phyloP scores from a whole-genome alignment of 106 monocot species.

The Triglochin maritima region DNA sequence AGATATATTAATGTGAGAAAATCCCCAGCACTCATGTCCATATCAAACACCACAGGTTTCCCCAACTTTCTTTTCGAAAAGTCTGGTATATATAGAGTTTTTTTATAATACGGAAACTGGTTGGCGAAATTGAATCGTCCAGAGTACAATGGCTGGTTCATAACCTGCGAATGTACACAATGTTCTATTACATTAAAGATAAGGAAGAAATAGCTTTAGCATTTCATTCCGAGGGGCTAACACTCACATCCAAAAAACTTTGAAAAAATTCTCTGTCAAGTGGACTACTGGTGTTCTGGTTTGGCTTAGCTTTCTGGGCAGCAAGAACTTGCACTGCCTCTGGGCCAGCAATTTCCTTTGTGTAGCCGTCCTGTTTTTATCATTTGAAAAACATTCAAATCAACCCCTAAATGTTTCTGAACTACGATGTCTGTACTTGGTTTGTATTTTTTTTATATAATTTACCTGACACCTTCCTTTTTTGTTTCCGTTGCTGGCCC shows the following conservation, averaged over 20 bases:
- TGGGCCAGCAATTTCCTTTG: constrained; percentile 46
- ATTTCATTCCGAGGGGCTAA: background rate
- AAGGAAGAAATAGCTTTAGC: no score
- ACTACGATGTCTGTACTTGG: background rate
- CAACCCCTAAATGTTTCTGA: background rate
- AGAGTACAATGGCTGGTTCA: constrained; percentile 50
- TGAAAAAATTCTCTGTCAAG: constrained; percentile 41
- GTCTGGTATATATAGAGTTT: constrained; percentile 46
- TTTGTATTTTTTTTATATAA: background rate
- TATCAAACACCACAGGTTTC: constrained; percentile 68
- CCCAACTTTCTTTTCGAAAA: constrained; percentile 33
- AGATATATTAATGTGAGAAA: constrained; percentile 75
- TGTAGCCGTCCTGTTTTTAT: constrained; percentile 70
- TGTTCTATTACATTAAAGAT: no score
- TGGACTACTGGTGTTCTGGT: constrained; percentile 30
- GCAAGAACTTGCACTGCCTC: constrained; percentile 54
- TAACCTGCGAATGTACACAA: constrained; percentile 23
- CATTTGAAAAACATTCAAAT: constrained; percentile 45
- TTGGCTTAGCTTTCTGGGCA: constrained; percentile 51
- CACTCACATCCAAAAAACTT: constrained; percentile 58
- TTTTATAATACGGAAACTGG: constrained; percentile 62
- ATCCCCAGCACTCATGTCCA: constrained; percentile 97
- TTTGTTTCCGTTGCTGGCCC: constrained; percentile 17
- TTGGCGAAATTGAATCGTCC: constrained; percentile 58
- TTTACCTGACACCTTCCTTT: constrained; percentile 72